Evolutionary conservation across 75 land plant species (phyloP), one percentile per base, ranked within the genome.

Genomic region (Cryptomeria japonica): DNA sequence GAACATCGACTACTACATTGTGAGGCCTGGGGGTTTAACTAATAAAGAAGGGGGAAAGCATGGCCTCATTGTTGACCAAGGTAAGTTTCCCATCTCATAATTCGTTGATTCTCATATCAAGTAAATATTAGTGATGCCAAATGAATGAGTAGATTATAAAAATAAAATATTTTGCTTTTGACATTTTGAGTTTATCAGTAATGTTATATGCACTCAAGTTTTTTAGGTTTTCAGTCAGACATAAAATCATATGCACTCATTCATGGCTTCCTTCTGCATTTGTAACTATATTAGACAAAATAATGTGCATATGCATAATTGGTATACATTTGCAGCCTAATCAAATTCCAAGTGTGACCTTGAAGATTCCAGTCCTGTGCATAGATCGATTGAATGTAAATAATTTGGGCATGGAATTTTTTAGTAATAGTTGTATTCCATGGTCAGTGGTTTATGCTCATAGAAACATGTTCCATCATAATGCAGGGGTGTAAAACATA

Each of bases 21-120:
- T 90, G 47, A 89, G 91, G 53, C 91, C 91, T 88, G 91, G 91
- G 12, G 70, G 90, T 38, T 47, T 90, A 61, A 56, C 64, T 75
- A 88, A 90, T 64, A 85, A 76, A 78, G 87, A 89, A 53, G 91
- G 91, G 85, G 91, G 91, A 34, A 37, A 75, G 31, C 72, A 64
- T 32, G 86, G 64, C 32, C 78, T 90, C 18, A 61, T 90, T 58
- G 36, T 88, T 77, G 91, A 90, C 38, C 91, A 90, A 58, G 91
- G 90, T 86, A 77, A 86, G 88, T 38, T n/a, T 7, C 38, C 51
- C 44, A 87, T 28, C 32, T 87, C 78, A 19, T 44, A 44, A 44
- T 5, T 77, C 39, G 22, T 77, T 77, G 80, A 38, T 77, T 36
- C 4, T 77, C 37, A 77, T 77, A 38, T 37, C 5, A n/a, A 36